Evolutionary conservation across 1,284 basidiomycete species (phyloP).

Genomic region (Cutaneotrichosporon dermatis): DNA sequence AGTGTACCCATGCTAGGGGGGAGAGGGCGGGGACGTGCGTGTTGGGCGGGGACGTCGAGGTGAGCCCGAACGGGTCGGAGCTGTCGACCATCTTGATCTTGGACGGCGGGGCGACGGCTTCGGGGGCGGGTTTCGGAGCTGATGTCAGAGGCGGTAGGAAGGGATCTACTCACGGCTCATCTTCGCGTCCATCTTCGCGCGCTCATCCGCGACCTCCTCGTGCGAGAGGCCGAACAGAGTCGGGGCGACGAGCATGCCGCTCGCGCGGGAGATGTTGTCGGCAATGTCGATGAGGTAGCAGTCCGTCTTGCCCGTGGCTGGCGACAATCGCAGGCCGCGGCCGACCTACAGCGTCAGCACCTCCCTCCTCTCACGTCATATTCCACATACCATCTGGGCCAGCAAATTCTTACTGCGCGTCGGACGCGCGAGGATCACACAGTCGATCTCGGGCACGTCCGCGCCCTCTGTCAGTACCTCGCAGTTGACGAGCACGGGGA

Average conservation of each 20-base stretch:
- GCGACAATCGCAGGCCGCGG: constrained; percentile 81
- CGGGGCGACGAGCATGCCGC: constrained; percentile 73
- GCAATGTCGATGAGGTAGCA: constrained; percentile 91
- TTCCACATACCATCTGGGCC: constrained; percentile 73
- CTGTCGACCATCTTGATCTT: constrained; percentile 3
- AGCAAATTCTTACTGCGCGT: constrained; percentile 85
- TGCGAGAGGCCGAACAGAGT: constrained; percentile 83
- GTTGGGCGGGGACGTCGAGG: background rate
- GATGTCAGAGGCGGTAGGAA: too few species aligned
- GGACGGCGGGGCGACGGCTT: background rate
- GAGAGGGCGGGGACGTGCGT: background rate
- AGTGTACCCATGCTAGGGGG: constrained; percentile 58
- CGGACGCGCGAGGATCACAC: constrained; percentile 77
- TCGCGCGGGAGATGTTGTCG: constrained; percentile 65
- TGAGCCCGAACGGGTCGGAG: constrained; percentile 16
- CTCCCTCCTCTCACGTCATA: background rate
- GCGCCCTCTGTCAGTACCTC: constrained; percentile 88
- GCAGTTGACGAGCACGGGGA: constrained; percentile 88
- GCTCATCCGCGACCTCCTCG: constrained; percentile 54
- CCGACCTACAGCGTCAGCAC: constrained; percentile 64
- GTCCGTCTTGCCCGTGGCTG: constrained; percentile 72
- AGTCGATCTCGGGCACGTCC: constrained; percentile 77
- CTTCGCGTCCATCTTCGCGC: background rate
- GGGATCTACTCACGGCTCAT: too few species aligned
- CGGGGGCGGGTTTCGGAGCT: too few species aligned